Base-by-base conservation (phyloP, 306 rosid genomes). In the Quercus bicolor region DNA sequence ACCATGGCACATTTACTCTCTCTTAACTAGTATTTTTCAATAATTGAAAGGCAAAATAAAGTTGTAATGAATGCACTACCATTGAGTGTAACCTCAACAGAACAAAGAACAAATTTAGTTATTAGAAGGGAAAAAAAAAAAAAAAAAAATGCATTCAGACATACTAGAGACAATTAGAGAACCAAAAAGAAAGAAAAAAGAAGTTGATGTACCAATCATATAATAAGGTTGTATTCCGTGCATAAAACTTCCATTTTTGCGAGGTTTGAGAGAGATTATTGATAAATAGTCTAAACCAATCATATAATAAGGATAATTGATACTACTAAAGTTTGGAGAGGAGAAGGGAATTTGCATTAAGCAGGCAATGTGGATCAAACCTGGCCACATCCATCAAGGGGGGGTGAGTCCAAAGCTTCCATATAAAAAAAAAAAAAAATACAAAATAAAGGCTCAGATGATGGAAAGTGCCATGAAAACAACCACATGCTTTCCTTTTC, bases 391-490 rank as follows among this genome's bases (percentile, higher is more conserved):
- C 82, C 65, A 15, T 0, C 55, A 81, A 72, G 81, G 40, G 34
- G 76, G 69, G 75, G 74, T 78, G 66, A 83, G 77, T 80, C 87
- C 83, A 77, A 85, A 85, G 12, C 66, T 5, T 62, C 68, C 29
- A 66, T 23, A 14, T 57, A 66, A 72, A 62, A 77, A 43, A 72
- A 59, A 76, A 74, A 37, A 37, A 45, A 48, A 0, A 21, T 21
- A 21, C 16, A 81, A 83, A 75, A 77, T 48, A 43, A 77, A 74
- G 85, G 81, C 80, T 71, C 80, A 77, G 74, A 79, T 75, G 84
- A 82, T 77, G 28, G 84, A 87, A 88, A 85, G 89, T 76, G 96
- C 80, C 53, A 82, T 79, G 83, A 86, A 91, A 91, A 82, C 88
- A 81, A 83, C 85, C 91, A 88, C 89, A 82, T 91, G 94, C 81